Conservation (phyloP, 495 filamentous ascomycete genomes). For the Bryoglossum gracile region DNA sequence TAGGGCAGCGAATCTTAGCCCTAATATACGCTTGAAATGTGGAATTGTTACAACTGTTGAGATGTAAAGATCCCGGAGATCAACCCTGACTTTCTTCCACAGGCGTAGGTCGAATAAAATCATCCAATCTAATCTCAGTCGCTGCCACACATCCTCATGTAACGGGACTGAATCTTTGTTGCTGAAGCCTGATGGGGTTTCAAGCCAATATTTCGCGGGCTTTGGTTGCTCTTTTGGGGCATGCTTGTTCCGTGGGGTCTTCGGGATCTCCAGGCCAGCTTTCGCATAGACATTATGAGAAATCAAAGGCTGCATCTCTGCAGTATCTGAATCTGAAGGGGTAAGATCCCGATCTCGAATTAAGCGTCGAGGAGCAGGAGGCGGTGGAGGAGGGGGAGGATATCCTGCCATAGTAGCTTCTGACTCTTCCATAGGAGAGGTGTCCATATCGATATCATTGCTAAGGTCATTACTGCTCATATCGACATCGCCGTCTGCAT, state of each 20-base stretch:
- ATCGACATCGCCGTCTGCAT: constrained; percentile 53
- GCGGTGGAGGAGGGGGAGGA: constrained; percentile 58
- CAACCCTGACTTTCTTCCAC: constrained; percentile 91
- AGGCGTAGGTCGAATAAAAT: constrained; percentile 92
- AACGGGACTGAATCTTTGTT: constrained; percentile 51
- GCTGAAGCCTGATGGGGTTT: constrained; percentile 60
- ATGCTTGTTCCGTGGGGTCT: constrained; percentile 37
- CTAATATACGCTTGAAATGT: constrained; percentile 92
- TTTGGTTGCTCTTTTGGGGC: constrained; percentile 45
- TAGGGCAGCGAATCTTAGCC: constrained; percentile 82
- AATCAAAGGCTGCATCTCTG: constrained; percentile 45
- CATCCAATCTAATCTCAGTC: constrained; percentile 89
- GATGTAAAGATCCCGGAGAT: constrained; percentile 90
- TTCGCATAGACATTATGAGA: constrained; percentile 46
- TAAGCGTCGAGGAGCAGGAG: constrained; percentile 32
- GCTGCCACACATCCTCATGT: constrained; percentile 78
- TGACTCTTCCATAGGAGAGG: constrained; percentile 45
- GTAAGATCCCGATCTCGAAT: constrained; percentile 46
- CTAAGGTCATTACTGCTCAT: constrained; percentile 35
- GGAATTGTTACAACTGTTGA: constrained; percentile 92
- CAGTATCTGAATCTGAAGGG: constrained; percentile 52
- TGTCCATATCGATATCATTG: constrained; percentile 10
- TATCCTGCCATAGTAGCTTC: constrained; percentile 67
- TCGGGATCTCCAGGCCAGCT: constrained; percentile 48
- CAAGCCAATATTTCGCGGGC: constrained; percentile 66